Base-by-base conservation (phyloP, 1,284 basidiomycete genomes). In the Heterobasidion occidentale region DNA sequence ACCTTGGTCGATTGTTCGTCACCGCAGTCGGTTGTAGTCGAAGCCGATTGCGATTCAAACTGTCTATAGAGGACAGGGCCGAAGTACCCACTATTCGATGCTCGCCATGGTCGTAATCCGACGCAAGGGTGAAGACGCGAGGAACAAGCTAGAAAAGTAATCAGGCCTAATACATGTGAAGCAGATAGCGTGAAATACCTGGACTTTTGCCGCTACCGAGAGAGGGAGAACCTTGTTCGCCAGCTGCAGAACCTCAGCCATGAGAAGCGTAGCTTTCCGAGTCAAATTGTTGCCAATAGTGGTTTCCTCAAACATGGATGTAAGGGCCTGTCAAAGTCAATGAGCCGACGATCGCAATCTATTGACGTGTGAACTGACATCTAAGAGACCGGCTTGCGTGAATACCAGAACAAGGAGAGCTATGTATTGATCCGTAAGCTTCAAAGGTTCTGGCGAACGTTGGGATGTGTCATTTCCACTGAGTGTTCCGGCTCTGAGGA, bases 391-490 rank as follows among this genome's bases (percentile, higher is more conserved):
- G 2, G 91, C 88, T 62, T 95, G 89, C 14, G 89, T 84, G 58
- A 98, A 86, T 5, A 98, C 82, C 12, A 92, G 77, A 8, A 98
- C 78, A 2, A 99, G 74, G n/a, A 99, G 76, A 0, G 90, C 89
- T 48, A 96, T 83, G 67, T 94, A 99, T 66, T 99, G 96, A 66
- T 98, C 94, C 2, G 94, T 88, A 7, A 98, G 72, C 63, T 90
- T 95, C 45, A 94, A 72, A 9, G 81, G 78, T 61, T 86, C 81
- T 45, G 81, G 73, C 7, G 74, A 70, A 61, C 80, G 79, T 56
- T 83, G 83, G 14, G 67, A 61, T 49, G 64, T 57, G 35, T 67
- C 65, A 57, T 68, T 57, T 62, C 67, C 44, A 62, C 53, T 19
- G 63, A 57, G 7, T 49, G 47, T 17, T 76, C 73, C 15, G 71